These are phyloP conservation scores for Pichia sp. DNA, from an alignment of 1,139 yeast genomes.

Conservation along the genomic window DNA sequence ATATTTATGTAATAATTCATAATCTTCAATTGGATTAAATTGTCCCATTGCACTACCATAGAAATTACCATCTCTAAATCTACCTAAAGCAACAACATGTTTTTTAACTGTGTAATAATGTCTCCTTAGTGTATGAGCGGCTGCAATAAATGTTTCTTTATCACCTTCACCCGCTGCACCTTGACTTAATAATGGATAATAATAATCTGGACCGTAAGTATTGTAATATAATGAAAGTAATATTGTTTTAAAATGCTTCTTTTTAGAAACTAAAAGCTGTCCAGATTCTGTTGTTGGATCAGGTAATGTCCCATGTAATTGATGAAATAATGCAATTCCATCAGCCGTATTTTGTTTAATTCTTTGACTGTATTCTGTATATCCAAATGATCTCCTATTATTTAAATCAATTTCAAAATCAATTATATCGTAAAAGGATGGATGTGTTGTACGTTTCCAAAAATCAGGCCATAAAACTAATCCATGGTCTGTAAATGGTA, in stretches of 20 bases:
- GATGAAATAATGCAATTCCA: conserved; percentile 53
- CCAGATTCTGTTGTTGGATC: conserved; percentile 83
- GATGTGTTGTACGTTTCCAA: conserved; percentile 50
- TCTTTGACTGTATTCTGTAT: conserved; percentile 29
- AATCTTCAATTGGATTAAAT: conserved; percentile 60
- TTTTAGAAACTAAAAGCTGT: conserved; percentile 65
- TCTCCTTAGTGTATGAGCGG: conserved; percentile 57
- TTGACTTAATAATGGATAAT: conserved; percentile 79
- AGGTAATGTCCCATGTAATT: conserved; percentile 65
- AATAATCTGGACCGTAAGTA: conserved; percentile 70
- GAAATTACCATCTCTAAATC: conserved; percentile 31
- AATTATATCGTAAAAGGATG: conserved; percentile 53
- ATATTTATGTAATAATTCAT: conserved; percentile 25
- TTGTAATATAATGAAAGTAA: conserved; percentile 72
- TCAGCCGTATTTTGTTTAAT: conserved; percentile 38
- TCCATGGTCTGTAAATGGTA: conserved; percentile 33
- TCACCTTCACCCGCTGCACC: conserved; percentile 89
- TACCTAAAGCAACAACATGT: conserved; percentile 28
- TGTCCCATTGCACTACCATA: conserved; percentile 64
- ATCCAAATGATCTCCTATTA: conserved; percentile 29
- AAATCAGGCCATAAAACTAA: conserved; percentile 45
- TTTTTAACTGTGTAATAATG: conserved; percentile 65
- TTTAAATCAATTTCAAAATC: conserved; percentile 33
- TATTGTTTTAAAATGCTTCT: conserved; percentile 56
- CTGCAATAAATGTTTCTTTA: conserved; percentile 82